Base-by-base conservation (phyloP, 73 alveolate genomes). In the Breviolum minutum region DNA sequence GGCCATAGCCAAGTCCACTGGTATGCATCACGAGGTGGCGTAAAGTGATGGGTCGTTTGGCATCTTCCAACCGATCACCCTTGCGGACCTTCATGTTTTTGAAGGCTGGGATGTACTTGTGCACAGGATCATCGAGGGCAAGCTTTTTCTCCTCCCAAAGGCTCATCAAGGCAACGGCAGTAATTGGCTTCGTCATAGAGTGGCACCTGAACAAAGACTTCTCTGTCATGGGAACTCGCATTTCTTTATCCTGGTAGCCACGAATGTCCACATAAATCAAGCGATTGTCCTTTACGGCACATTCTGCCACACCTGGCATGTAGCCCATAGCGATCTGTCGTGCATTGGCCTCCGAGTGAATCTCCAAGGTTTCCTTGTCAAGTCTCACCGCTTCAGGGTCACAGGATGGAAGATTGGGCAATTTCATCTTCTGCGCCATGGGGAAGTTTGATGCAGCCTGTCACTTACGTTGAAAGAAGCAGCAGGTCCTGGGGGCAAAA, bases 301-400 rank as follows among this genome's bases (percentile, higher is more conserved):
- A 92, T 61, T 92, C 98, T 5, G 98, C 98, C 10, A 92, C 98
- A 27, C 98, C 98, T 22, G 98, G 98, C 89, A 92, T 92, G 98
- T 92, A 92, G 79, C 94, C 94, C 89, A 81, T 81, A 32, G 68
- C 89, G 24, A 81, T 81, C 89, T 81, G 89, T 32, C 89, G 89
- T 11, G 66, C 89, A 48, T 81, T 81, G 84, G 95, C 84, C 60
- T n/a, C 95, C 26, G 73, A 27, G 54, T 88, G 95, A 16, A 6
- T 26, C 60, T 73, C 95, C 69, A 88, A 26, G 71, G 81, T 54
- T n/a, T 88, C 86, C 14, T 73, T 30, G 85, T 88, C 95, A 6
- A 88, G 85, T 30, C 95, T 62, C 84, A 88, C 61, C 20, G 30
- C 63, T 19, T 88, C 95, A 14, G 95, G 95, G 85, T 40, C 70